Evolutionary conservation across 2,329 filamentous ascomycete species (phyloP).

Genomic region (Aureobasidium sp.): DNA sequence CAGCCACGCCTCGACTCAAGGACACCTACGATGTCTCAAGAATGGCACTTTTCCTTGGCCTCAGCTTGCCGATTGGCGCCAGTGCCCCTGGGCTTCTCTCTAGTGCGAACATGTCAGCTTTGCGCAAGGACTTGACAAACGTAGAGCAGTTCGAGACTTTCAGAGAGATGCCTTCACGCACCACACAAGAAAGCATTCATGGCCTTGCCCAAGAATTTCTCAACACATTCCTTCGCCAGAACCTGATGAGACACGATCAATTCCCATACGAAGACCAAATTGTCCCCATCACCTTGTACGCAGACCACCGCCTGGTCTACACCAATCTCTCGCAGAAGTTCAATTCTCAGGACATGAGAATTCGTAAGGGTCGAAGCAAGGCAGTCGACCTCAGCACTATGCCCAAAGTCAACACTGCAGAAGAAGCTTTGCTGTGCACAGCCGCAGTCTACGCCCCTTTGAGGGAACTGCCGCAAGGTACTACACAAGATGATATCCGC

Average conservation of each 20-base stretch:
- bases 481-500: background rate
- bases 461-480: background rate
- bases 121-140: constrained; percentile 36
- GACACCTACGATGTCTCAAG: constrained; percentile 52
- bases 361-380: constrained; percentile 21
- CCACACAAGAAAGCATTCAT: constrained; percentile 46
- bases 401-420: background rate
- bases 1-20: constrained; percentile 51
- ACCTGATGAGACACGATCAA: constrained; percentile 27
- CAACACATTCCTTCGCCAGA: constrained; percentile 42
- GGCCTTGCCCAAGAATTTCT: constrained; percentile 48
- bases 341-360: constrained; percentile 42
- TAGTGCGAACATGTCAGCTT: constrained; percentile 35
- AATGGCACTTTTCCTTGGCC: constrained; percentile 48
- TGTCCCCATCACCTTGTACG: constrained; percentile 34
- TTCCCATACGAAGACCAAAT: constrained; percentile 39
- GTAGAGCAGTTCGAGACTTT: constrained; percentile 50
- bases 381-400: background rate
- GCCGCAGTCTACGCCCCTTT: background rate
- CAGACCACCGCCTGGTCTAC: constrained; percentile 45
- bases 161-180: constrained; percentile 39
- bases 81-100: constrained; percentile 37
- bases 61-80: constrained; percentile 48
- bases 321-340: constrained; percentile 47
- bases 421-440: background rate